Evolutionary conservation across 495 filamentous ascomycete genomes (phyloP).

Genomic region (Rhypophila decipiens): DNA sequence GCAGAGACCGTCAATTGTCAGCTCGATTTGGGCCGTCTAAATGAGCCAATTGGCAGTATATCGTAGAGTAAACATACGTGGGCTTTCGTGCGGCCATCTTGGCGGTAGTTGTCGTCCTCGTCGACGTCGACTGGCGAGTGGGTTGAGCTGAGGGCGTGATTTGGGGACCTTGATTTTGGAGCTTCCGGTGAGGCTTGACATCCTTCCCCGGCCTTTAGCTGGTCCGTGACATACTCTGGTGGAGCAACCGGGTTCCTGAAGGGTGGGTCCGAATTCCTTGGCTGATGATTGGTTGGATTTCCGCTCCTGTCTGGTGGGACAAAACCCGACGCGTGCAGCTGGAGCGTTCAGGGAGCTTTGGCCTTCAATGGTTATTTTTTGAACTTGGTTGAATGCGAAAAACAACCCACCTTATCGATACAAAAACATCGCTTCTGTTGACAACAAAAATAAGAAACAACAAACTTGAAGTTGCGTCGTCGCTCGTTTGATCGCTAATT

Average conservation of each 20-base stretch:
- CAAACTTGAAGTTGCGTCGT: no score
- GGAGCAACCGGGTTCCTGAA: no score
- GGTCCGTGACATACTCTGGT: no score
- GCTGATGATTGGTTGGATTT: not conserved
- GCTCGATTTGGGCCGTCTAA: not conserved
- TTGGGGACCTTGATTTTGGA: conserved; percentile 16
- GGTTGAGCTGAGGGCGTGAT: no score
- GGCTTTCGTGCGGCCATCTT: conserved; percentile 45
- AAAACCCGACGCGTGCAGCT: conserved; percentile 4
- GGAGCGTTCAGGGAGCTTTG: conserved; percentile 28
- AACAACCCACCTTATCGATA: no score
- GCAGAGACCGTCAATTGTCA: conserved; percentile 21
- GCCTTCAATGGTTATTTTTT: conserved; percentile 8
- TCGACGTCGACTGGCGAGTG: conserved; percentile 13
- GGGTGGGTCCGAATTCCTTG: no score
- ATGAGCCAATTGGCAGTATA: not conserved
- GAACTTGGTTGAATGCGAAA: no score
- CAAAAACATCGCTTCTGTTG: no score
- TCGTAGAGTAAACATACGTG: conserved; percentile 26
- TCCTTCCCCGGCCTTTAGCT: no score
- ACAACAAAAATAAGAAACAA: no score
- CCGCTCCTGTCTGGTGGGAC: not conserved
- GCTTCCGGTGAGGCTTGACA: conserved; percentile 11
- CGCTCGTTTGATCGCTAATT: no score
- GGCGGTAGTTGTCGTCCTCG: conserved; percentile 20